These are phyloP conservation scores for Fusarium sp. DNA, from an alignment of 2,329 filamentous ascomycete genomes.

Conservation along the genomic window DNA sequence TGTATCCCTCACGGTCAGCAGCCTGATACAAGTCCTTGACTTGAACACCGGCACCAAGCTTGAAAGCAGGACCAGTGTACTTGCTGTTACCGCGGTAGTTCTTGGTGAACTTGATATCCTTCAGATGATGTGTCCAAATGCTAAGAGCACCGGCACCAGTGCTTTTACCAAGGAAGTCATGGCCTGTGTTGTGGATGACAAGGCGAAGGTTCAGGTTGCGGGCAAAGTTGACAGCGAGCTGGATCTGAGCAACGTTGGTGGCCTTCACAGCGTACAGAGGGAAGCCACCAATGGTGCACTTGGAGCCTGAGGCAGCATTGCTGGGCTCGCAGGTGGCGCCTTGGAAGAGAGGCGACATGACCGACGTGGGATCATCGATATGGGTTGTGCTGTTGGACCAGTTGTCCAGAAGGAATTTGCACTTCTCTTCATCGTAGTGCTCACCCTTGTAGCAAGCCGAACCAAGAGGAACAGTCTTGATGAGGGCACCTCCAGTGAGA, in stretches of 20 bases:
- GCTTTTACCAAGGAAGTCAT: conserved; percentile 66
- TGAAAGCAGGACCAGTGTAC: conserved; percentile 64
- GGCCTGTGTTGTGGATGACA: conserved; percentile 62
- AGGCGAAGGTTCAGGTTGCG: conserved; percentile 59
- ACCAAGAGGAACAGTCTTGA: conserved; percentile 49
- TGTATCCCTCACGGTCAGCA: conserved; percentile 58
- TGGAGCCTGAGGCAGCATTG: conserved; percentile 37
- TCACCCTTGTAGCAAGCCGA: conserved; percentile 48
- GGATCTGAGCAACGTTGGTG: conserved; percentile 57
- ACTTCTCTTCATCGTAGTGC: conserved; percentile 18
- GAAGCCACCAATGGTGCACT: conserved; percentile 56
- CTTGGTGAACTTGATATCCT: conserved; percentile 55
- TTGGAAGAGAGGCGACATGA: conserved; percentile 55
- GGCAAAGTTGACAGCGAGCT: conserved; percentile 60
- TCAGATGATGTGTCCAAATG: conserved; percentile 56
- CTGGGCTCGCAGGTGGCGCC: conserved; percentile 52
- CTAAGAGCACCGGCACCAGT: conserved; percentile 61
- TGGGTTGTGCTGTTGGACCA: conserved; percentile 27
- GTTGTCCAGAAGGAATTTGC: background rate
- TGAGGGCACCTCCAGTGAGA: conserved; percentile 48
- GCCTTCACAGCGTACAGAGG: conserved; percentile 57
- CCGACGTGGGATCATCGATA: conserved; percentile 51
- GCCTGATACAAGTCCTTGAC: conserved; percentile 59
- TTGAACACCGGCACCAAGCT: conserved; percentile 64
- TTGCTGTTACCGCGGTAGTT: conserved; percentile 51